These are phyloP conservation scores for Claviceps humidiphila DNA, from an alignment of 2,329 filamentous ascomycete species.

Conservation along the genomic window DNA sequence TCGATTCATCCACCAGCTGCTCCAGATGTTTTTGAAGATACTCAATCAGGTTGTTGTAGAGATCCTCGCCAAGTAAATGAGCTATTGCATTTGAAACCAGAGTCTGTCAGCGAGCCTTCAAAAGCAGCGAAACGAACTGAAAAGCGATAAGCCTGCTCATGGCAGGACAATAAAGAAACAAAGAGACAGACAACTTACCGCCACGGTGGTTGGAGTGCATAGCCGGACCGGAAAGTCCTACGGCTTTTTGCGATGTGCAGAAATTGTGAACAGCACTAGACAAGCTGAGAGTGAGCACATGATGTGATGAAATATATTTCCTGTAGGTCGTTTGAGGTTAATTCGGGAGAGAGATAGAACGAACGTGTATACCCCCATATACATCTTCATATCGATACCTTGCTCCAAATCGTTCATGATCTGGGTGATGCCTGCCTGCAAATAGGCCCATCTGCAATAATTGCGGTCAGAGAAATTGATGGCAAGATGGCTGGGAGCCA, in stretches of 20 bases:
- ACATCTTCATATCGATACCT: conserved; percentile 90
- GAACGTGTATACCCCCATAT: conserved; percentile 94
- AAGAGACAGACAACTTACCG: conserved; percentile 32
- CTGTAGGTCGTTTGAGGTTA: neutral
- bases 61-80: conserved; percentile 86
- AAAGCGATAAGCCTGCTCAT: neutral
- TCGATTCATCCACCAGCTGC: conserved; percentile 58
- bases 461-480: conserved; percentile 12
- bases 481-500: neutral
- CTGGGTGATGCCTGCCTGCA: conserved; percentile 75
- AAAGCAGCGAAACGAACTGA: neutral
- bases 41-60: conserved; percentile 80
- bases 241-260: conserved; percentile 92
- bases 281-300: conserved; percentile 21
- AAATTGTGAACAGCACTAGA: conserved; percentile 88
- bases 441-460: conserved; percentile 64
- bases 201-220: conserved; percentile 38
- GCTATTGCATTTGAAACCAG: conserved; percentile 34
- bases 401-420: conserved; percentile 90
- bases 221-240: conserved; percentile 39
- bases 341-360: conserved; percentile 4
- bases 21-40: conserved; percentile 71
- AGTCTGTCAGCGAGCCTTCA: neutral
- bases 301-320: neutral
- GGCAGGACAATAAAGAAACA: no score